Base-by-base conservation (phyloP, 2,329 filamentous ascomycete species). In the Pseudocercospora macadamiae region DNA sequence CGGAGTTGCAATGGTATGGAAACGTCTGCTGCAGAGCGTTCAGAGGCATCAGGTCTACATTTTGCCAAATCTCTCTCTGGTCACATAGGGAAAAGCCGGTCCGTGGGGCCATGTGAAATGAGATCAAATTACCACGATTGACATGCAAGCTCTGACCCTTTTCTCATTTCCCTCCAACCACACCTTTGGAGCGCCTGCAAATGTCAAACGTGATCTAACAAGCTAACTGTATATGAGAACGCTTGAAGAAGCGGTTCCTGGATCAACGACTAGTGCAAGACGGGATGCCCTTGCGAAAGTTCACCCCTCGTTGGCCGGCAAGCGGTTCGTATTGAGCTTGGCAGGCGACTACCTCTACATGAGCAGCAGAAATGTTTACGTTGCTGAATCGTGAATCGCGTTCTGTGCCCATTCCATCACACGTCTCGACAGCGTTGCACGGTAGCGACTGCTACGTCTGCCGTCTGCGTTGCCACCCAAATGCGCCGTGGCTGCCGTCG, bases 1-100 rank as follows among this genome's bases (percentile, higher is more conserved):
- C 37, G 63, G 59, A 64, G 64, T 61, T 61, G 59, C 57, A 56
- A 58, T 42, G 57, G 60, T 55, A 49, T 60, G 62, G 62, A 54
- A 57, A 57, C 53, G 51, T 59, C 49, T 56, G 56, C 48, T 51
- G 42, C 54, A 45, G 19, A 45, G 48, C 16, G 25, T 48, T 16
- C 37, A 42, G 16, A 28, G 28, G 52, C 52, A 53, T 51, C 39
- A 37, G 21, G 51, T 18, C 36, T 54, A 51, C 32, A 34, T 45
- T 45, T 45, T 25, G 57, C 28, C 30, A n/a, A 42, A 42, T 45
- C 53, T 45, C 37, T 39, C 28, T 26, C 26, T 51, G 52, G 57
- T 55, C 52, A 51, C 23, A 45, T 55, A 60, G 57, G 26, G 49
- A 55, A 12, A 49, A 54, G 54, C 36, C 44, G 54, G 44, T 25